Conservation (phyloP, 73 alveolate genomes). For the Paraurostyla sp. region DNA sequence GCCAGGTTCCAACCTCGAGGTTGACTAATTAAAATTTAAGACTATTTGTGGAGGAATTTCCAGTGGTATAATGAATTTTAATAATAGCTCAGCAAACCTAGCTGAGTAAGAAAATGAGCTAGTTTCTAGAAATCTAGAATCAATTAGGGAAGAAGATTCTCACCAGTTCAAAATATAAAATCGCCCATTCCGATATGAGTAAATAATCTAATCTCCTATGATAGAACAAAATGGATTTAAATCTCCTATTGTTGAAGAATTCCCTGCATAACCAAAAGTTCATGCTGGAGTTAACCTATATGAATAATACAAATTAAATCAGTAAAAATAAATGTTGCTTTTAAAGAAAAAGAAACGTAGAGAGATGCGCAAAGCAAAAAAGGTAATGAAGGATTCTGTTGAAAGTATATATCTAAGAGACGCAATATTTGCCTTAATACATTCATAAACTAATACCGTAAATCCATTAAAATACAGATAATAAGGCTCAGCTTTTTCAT, state of each 20-base stretch:
- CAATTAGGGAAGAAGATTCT: no score
- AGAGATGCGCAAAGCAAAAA: not conserved
- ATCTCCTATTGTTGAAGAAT: not conserved
- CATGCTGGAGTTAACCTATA: not conserved
- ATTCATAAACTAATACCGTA: not conserved
- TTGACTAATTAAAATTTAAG: not conserved
- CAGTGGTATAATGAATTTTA: not conserved
- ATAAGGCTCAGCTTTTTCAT: no score
- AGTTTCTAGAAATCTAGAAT: no score
- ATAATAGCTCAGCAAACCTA: not conserved
- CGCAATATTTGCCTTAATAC: slow-evolving; percentile 44
- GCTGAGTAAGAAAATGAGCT: not conserved
- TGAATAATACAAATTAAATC: slow-evolving; percentile 1
- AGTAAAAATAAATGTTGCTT: not conserved
- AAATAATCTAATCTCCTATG: not conserved
- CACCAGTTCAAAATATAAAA: no score
- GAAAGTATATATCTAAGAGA: slow-evolving; percentile 58
- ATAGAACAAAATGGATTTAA: not conserved
- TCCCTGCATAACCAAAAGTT: not conserved
- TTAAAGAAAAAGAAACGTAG: not conserved
- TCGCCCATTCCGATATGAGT: no score
- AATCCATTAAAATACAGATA: slow-evolving; percentile 11
- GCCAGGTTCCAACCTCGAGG: not conserved
- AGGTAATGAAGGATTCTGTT: not conserved
- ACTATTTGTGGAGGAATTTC: not conserved